These are phyloP conservation scores for Phoma herbarum DNA, from an alignment of 2,329 filamentous ascomycete genomes.

Conservation along the genomic window DNA sequence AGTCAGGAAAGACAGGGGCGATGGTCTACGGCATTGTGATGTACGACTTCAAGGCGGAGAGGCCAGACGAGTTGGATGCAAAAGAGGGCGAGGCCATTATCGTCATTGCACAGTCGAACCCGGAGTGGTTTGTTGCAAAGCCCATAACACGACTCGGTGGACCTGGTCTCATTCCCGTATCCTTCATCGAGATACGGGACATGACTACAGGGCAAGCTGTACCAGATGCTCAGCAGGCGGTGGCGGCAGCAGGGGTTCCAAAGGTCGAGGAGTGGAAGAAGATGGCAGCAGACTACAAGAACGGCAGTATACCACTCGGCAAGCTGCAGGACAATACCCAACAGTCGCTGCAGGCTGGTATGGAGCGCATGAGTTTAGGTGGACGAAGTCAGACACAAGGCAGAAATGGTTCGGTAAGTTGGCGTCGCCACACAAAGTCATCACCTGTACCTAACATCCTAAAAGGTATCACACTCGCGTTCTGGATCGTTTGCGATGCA, in stretches of 20 bases:
- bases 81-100: constrained; percentile 97
- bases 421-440: neutral
- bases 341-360: constrained; percentile 63
- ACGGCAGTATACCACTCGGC: constrained; percentile 95
- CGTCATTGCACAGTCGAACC: constrained; percentile 97
- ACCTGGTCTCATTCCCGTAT: constrained; percentile 93
- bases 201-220: constrained; percentile 89
- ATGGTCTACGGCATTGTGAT: constrained; percentile 98
- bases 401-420: constrained; percentile 46
- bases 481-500: constrained; percentile 48
- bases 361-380: constrained; percentile 81
- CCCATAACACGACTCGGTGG: constrained; percentile 97
- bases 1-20: constrained; percentile 68
- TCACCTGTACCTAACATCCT: constrained; percentile 18
- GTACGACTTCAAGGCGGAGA: constrained; percentile 94
- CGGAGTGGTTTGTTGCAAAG: constrained; percentile 99
- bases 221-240: constrained; percentile 81
- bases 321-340: constrained; percentile 73
- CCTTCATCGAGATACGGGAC: constrained; percentile 94
- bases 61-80: constrained; percentile 94
- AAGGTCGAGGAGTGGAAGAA: constrained; percentile 99
- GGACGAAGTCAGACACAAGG: constrained; percentile 38
- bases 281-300: constrained; percentile 99
- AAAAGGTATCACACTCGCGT: constrained; percentile 45
- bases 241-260: constrained; percentile 87